Evolutionary conservation across 306 rosid genomes (phyloP).

Genomic region (Calophaca sinica): DNA sequence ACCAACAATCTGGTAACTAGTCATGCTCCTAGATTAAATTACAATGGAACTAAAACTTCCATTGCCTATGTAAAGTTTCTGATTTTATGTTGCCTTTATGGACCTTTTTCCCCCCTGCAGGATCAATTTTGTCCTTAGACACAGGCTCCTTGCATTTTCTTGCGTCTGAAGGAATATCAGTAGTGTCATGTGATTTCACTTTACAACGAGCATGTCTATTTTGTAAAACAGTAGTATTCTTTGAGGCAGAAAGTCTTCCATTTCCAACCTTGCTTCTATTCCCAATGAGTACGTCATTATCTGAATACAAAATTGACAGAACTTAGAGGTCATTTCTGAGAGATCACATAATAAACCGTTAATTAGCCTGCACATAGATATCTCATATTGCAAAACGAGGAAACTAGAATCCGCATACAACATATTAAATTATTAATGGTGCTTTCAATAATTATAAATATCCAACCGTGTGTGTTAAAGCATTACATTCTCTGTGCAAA

Average conservation of each 20-base stretch:
- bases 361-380: background rate
- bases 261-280: constrained; percentile 58
- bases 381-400: constrained; percentile 8
- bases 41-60: constrained; percentile 49
- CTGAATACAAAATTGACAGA: constrained; percentile 57
- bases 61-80: constrained; percentile 48
- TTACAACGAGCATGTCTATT: constrained; percentile 61
- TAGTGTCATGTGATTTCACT: constrained; percentile 48
- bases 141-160: constrained; percentile 53
- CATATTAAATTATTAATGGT: background rate
- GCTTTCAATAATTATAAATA: background rate
- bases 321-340: background rate
- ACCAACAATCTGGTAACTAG: constrained; percentile 9
- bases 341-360: background rate
- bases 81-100: constrained; percentile 49
- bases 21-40: constrained; percentile 38
- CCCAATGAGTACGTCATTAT: constrained; percentile 71
- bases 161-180: constrained; percentile 48
- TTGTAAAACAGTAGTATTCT: constrained; percentile 56
- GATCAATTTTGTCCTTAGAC: constrained; percentile 41
- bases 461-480: background rate
- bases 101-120: constrained; percentile 50
- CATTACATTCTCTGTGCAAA: background rate
- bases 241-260: constrained; percentile 52
- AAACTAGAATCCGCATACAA: constrained; percentile 33